These are phyloP conservation scores for Coffea eugenioides DNA, from an alignment of 257 asterid genomes.

Conservation along the genomic window DNA sequence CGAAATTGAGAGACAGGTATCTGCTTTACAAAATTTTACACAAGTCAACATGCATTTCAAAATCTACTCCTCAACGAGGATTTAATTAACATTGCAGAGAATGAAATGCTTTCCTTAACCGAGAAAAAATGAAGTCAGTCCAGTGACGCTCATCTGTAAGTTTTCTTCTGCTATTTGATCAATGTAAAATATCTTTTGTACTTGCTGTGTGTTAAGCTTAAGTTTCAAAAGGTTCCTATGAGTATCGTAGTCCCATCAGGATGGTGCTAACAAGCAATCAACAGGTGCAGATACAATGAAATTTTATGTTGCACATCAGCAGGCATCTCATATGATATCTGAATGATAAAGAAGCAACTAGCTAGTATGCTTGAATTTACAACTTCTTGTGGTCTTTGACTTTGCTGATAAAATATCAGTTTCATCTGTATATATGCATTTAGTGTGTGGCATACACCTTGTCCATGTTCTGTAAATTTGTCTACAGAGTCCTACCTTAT, in stretches of 20 bases:
- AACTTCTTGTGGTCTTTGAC: constrained; percentile 1
- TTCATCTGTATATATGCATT: constrained; percentile 6
- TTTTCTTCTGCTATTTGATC: neutral
- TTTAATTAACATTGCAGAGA: constrained; percentile 54
- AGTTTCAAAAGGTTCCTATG: neutral
- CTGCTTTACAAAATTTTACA: constrained; percentile 1
- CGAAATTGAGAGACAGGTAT: constrained; percentile 91
- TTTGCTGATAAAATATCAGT: neutral
- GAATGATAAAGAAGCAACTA: neutral
- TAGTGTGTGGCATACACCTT: constrained; percentile 13
- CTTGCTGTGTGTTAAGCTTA: neutral
- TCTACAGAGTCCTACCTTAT: constrained; percentile 7
- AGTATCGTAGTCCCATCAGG: neutral
- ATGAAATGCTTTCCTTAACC: constrained; percentile 77
- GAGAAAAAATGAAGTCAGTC: neutral
- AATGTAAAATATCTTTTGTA: neutral
- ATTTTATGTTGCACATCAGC: neutral
- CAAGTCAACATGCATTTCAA: neutral
- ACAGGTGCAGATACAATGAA: neutral
- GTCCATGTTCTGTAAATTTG: constrained; percentile 7
- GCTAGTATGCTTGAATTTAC: neutral
- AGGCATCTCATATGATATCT: neutral
- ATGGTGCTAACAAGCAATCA: neutral
- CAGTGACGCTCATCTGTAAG: neutral
- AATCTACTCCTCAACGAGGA: constrained; percentile 10